Percentiles rank a stretch among this genome's conserved stretches.
These are phyloP conservation scores for Sutorius australiensis DNA, from an alignment of 768 basidiomycete species.

Conservation along the genomic window DNA sequence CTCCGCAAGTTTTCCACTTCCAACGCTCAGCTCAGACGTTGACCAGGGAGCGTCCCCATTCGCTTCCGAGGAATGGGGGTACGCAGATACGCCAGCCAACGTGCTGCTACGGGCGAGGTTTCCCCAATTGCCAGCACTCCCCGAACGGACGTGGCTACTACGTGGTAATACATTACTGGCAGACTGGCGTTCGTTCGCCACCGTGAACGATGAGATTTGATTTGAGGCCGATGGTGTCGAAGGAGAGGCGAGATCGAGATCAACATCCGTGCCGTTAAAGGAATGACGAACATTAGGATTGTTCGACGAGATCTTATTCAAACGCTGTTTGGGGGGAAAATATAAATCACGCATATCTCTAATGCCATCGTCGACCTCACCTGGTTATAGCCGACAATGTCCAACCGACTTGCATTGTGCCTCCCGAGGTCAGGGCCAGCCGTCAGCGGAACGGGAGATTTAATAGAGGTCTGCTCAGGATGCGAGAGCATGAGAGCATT, in stretches of 20 bases:
- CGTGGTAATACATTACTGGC: constrained; percentile 38
- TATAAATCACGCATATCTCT: constrained; percentile 5
- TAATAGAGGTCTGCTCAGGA: constrained; percentile 54
- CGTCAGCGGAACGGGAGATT: constrained; percentile 78
- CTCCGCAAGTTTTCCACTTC: constrained; percentile 52
- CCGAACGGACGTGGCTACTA: constrained; percentile 67
- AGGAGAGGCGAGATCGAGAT: constrained; percentile 55
- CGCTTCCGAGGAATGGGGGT: constrained; percentile 55
- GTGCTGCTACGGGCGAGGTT: constrained; percentile 54
- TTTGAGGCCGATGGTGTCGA: constrained; percentile 48
- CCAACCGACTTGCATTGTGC: constrained; percentile 64
- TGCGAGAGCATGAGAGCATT: constrained; percentile 49
- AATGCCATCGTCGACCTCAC: constrained; percentile 36
- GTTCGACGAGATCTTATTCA: constrained; percentile 45
- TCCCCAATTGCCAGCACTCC: constrained; percentile 80
- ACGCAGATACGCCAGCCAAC: constrained; percentile 46
- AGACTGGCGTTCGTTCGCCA: constrained; percentile 37
- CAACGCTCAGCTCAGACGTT: constrained; percentile 48
- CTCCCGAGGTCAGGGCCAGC: constrained; percentile 84
- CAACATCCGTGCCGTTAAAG: constrained; percentile 67
- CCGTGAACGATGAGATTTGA: constrained; percentile 39
- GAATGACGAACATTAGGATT: constrained; percentile 64
- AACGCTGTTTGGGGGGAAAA: constrained; percentile 35
- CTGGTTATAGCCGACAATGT: constrained; percentile 71
- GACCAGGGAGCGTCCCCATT: constrained; percentile 56